phyloP scores from a whole-genome alignment of 768 basidiomycete genomes.

The Lenzites betulinus region DNA sequence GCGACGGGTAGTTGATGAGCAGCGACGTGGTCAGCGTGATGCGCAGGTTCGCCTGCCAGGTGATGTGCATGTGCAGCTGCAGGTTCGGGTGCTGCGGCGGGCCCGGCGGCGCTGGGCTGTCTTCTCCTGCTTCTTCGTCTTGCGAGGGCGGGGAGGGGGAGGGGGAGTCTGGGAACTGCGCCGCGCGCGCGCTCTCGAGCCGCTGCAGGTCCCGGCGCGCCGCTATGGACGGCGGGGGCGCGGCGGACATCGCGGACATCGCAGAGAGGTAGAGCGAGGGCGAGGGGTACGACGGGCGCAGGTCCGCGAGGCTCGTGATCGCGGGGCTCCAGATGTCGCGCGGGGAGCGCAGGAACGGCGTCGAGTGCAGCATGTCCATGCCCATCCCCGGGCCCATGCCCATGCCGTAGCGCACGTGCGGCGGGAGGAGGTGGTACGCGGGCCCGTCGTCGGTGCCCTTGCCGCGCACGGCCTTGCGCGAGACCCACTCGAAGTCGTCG shows the following conservation, averaged over 20 bases:
- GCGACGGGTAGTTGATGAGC: slow-evolving; percentile 95
- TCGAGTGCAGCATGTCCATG: slow-evolving; percentile 62
- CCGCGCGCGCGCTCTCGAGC: background rate
- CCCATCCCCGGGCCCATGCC: slow-evolving; percentile 55
- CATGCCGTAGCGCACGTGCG: slow-evolving; percentile 68
- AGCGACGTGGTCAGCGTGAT: slow-evolving; percentile 90
- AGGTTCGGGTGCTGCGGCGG: slow-evolving; percentile 63
- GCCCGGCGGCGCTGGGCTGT: slow-evolving; percentile 32
- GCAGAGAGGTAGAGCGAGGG: slow-evolving; percentile 30
- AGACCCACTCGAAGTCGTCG: slow-evolving; percentile 85
- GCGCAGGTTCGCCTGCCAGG: slow-evolving; percentile 86
- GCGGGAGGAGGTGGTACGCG: slow-evolving; percentile 70
- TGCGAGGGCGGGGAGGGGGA: slow-evolving; percentile 7
- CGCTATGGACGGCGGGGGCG: background rate
- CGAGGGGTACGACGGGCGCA: slow-evolving; percentile 30
- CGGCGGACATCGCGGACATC: slow-evolving; percentile 20
- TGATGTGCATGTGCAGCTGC: slow-evolving; percentile 84
- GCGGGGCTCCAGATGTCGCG: slow-evolving; percentile 43
- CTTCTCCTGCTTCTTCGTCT: slow-evolving; percentile 3
- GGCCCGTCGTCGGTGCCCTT: slow-evolving; percentile 54
- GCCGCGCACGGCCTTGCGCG: slow-evolving; percentile 56
- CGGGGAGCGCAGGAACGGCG: slow-evolving; percentile 48
- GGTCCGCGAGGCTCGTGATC: slow-evolving; percentile 28
- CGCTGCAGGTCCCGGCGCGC: background rate
- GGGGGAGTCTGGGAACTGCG: background rate